Evolutionary conservation across 2,329 filamentous ascomycete species (phyloP), one percentile per base, ranked within the genome.

Genomic region (Hysterium pulicare): DNA sequence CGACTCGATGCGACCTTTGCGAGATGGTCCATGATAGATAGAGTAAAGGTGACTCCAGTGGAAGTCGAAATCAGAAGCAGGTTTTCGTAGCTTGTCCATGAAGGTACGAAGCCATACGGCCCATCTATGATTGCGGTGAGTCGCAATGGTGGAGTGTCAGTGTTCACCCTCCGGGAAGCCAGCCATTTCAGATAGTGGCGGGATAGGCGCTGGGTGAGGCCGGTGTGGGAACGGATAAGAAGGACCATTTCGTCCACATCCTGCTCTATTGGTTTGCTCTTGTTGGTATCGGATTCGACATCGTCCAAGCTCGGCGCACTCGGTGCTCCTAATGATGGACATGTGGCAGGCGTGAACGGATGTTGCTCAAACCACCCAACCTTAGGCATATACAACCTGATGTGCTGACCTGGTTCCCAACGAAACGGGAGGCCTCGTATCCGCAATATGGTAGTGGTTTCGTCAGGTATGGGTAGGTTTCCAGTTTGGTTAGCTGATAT

Each of bases 341-440:
- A 61, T 7, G 57, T 59, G 6, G 59, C 55, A 3, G 59, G 57
- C 6, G 58, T 62, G 41, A 61, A 62, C 4, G 59, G 57, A 30
- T 61, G 59, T 3, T 51, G 36, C 33, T 60, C 58, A 4, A 57
- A 45, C 3, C 34, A n/a, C 1, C 58, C 58, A 4, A 62, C 43
- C 13, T 45, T 48, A 15, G 58, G 59, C 9, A 61, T 33, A 33
- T 52, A 58, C 2, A 61, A 17, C n/a, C 59, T 46, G 4, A 62
- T 41, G 40, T 62, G 59, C 33, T 61, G 59, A 3, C 59, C 59
- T n/a, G 59, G 57, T 26, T 41, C 51, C 58, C 57, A 62, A 2
- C 40, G 28, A 11, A 60, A 48, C 2, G 54, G 55, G 3, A 61
- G 35, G 28, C 57, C 47, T n/a, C 46, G 40, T 13, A 62, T 47